A percentile compares a stretch with the other conserved stretches of the same genome.
These are phyloP conservation scores for Citrus cavaleriei DNA, from an alignment of 345 rosid genomes.

Conservation along the genomic window DNA sequence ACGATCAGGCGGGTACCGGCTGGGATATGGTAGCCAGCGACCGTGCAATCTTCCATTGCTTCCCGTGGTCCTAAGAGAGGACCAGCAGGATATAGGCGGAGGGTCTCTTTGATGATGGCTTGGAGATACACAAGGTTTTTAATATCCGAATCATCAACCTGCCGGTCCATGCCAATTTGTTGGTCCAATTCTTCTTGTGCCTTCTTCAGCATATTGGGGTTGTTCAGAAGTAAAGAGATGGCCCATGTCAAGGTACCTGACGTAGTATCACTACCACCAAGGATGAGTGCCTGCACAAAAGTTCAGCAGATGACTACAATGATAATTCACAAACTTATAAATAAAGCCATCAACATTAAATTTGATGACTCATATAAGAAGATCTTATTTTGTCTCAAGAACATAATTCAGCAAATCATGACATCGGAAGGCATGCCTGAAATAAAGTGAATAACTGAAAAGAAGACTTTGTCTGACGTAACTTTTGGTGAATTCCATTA, in stretches of 20 bases:
- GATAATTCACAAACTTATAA: not conserved
- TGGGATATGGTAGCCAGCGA: conserved; percentile 39
- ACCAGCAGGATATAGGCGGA: conserved; percentile 53
- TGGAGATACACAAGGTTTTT: conserved; percentile 45
- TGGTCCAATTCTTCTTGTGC: conserved; percentile 50
- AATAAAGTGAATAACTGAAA: not conserved
- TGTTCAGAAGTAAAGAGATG: conserved; percentile 51
- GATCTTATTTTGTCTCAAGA: no score
- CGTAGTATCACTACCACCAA: conserved; percentile 50
- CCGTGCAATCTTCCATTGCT: conserved; percentile 44
- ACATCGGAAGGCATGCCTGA: not conserved
- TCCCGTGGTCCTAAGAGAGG: conserved; percentile 54
- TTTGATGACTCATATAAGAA: not conserved
- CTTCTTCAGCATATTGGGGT: conserved; percentile 32
- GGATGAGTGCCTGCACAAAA: conserved; percentile 37
- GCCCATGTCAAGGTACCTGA: conserved; percentile 56
- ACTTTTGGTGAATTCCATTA: not conserved
- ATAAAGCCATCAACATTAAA: not conserved
- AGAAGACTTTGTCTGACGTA: not conserved
- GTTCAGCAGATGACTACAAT: not conserved
- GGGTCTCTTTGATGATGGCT: conserved; percentile 59
- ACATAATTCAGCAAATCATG: not conserved
- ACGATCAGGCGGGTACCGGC: conserved; percentile 47
- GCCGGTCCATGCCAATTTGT: conserved; percentile 41
- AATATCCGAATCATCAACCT: conserved; percentile 49